phyloP scores from a whole-genome alignment of 2,329 filamentous ascomycete genomes.

The Cyphellophora attinorum region DNA sequence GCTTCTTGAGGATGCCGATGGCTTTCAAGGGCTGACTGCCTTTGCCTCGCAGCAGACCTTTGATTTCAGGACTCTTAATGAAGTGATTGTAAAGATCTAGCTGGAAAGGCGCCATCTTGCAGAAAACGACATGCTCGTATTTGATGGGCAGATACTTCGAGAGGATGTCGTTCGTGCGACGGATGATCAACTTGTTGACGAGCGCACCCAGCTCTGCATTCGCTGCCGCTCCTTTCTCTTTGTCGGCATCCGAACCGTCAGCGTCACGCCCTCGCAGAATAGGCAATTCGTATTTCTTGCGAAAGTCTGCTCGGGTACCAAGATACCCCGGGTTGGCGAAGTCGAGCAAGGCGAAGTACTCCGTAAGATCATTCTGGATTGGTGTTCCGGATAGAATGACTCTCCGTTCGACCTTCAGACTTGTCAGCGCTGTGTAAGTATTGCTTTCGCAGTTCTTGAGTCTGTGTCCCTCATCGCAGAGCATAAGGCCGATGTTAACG shows the following conservation, averaged over 20 bases:
- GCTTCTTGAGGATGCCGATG: conserved; percentile 92
- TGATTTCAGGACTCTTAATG: conserved; percentile 89
- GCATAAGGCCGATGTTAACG: conserved; percentile 80
- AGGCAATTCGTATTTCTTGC: conserved; percentile 86
- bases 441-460: conserved; percentile 95
- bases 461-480: conserved; percentile 94
- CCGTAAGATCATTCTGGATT: conserved; percentile 96
- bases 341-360: conserved; percentile 92
- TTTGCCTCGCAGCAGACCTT: conserved; percentile 81
- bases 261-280: conserved; percentile 89
- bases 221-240: conserved; percentile 73
- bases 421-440: conserved; percentile 85
- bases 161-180: conserved; percentile 91
- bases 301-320: conserved; percentile 80
- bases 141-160: conserved; percentile 97
- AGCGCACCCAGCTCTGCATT: conserved; percentile 69
- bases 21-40: conserved; percentile 93
- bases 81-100: conserved; percentile 93
- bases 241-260: conserved; percentile 72
- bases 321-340: conserved; percentile 93
- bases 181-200: conserved; percentile 98
- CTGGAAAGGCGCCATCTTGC: conserved; percentile 87
- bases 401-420: conserved; percentile 76
- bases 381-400: conserved; percentile 95
- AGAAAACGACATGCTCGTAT: conserved; percentile 98